Conservation (phyloP, 2,329 filamentous ascomycete genomes). For the Fusarium vanettenii region DNA sequence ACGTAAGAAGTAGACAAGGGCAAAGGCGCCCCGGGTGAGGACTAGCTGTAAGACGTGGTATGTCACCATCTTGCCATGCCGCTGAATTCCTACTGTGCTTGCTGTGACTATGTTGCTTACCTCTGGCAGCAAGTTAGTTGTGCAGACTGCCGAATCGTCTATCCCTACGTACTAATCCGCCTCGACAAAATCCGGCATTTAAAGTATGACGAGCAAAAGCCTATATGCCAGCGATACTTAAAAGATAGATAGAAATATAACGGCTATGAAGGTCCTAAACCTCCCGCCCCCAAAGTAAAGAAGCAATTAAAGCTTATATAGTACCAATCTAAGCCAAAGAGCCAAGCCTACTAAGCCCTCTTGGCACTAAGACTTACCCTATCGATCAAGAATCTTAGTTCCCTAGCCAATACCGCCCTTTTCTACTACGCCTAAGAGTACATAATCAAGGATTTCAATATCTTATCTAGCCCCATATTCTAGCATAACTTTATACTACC, state of each 20-base stretch:
- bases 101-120: background rate
- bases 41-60: constrained; percentile 30
- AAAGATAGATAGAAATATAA: constrained; percentile 22
- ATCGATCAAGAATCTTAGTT: background rate
- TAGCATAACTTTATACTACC: constrained; percentile 5
- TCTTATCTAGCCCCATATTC: background rate
- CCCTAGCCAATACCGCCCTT: background rate
- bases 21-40: constrained; percentile 17
- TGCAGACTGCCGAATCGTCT: background rate
- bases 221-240: constrained; percentile 13
- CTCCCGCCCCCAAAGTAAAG: background rate
- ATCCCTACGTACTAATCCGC: background rate
- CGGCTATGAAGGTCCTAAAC: constrained; percentile 8
- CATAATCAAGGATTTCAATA: background rate
- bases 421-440: background rate
- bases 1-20: constrained; percentile 18
- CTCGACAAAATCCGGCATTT: constrained; percentile 24
- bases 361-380: background rate
- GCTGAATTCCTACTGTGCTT: background rate
- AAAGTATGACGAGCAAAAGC: constrained; percentile 28
- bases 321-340: background rate
- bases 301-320: background rate
- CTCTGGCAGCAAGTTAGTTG: constrained; percentile 9
- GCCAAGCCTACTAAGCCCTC: background rate
- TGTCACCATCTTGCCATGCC: background rate